Evolutionary conservation across 176 grass and related monocot species (phyloP).

Genomic region (Triticum aestivum): IWGSC_CS_RefSeq_v2.1 NC_057806.1:516054693-516055192

Average conservation of each 20-base stretch:
- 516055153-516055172: conserved; percentile 56
- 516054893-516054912: conserved; percentile 71
- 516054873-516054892: conserved; percentile 70
- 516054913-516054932: conserved; percentile 82
- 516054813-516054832: conserved; percentile 73
- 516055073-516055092: conserved; percentile 27
- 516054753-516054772: conserved; percentile 19
- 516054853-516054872: conserved; percentile 93
- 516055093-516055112: not conserved
- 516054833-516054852: conserved; percentile 67
- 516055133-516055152: conserved; percentile 28
- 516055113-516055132: conserved; percentile 29
- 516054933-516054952: conserved; percentile 79
- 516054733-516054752: not conserved
- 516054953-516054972: conserved; percentile 24
- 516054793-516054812: conserved; percentile 34
- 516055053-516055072: conserved; percentile 35
- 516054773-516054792: conserved; percentile 37
- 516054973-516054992: conserved; percentile 40
- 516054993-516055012: conserved; percentile 30
- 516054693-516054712: not conserved
- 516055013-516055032: not conserved
- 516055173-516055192: conserved; percentile 42
- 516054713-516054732: conserved; percentile 9
- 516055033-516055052: not conserved